Evolutionary conservation across 768 basidiomycete species (phyloP).

Genomic region (Aureoboletus auriporus): DNA sequence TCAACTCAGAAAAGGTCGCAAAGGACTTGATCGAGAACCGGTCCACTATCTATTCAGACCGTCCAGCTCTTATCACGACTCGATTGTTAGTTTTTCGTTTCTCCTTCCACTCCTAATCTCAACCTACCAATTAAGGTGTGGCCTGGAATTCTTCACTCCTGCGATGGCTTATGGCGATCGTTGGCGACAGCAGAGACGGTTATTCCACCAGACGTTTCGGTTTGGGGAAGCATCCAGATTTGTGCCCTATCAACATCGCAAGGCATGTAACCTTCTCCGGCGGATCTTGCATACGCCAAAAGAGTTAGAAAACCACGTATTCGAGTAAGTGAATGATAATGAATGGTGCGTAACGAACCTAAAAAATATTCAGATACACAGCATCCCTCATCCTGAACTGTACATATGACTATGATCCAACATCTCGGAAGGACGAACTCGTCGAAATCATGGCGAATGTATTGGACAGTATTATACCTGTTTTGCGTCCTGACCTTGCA

Average conservation of each 20-base stretch:
- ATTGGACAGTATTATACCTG: background rate
- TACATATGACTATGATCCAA: constrained; percentile 14
- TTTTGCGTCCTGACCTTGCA: background rate
- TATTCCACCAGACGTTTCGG: constrained; percentile 19
- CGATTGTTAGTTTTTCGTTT: background rate
- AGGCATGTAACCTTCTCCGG: constrained; percentile 28
- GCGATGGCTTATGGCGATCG: constrained; percentile 18
- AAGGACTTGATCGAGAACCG: constrained; percentile 36
- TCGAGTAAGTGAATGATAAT: constrained; percentile 21
- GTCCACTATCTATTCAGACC: constrained; percentile 34
- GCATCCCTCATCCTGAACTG: constrained; percentile 12
- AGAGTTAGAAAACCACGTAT: constrained; percentile 28
- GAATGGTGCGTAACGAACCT: background rate
- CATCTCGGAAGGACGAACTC: constrained; percentile 5
- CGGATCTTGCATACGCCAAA: constrained; percentile 31
- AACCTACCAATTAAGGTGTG: background rate
- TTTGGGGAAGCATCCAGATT: constrained; percentile 15
- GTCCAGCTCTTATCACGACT: constrained; percentile 6
- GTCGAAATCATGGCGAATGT: background rate
- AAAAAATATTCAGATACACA: constrained; percentile 7
- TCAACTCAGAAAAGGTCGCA: constrained; percentile 33
- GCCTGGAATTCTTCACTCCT: constrained; percentile 14
- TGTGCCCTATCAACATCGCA: constrained; percentile 25
- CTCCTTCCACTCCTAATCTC: background rate
- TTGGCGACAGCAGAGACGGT: constrained; percentile 23